phyloP scores from a whole-genome alignment of 73 alveolate species.

The Paraurostyla sp. region DNA sequence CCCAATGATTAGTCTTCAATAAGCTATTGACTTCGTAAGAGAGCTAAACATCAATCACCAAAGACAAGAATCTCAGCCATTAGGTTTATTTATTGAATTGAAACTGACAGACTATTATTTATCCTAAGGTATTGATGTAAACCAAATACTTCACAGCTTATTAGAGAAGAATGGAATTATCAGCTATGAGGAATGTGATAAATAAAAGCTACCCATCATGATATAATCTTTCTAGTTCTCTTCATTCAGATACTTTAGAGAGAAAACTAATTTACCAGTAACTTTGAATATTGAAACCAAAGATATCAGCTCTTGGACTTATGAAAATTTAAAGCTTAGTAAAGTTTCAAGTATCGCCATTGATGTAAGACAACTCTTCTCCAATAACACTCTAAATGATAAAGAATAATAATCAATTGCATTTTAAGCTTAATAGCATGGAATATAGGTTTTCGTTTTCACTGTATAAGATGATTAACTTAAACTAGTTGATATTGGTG shows the following conservation, averaged over 20 bases:
- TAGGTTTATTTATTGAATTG: constrained; percentile 64
- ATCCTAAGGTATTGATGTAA: constrained; percentile 41
- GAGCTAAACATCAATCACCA: not conserved
- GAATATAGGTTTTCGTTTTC: not conserved
- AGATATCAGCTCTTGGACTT: not conserved
- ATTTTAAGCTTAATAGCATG: not conserved
- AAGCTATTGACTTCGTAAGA: constrained; percentile 43
- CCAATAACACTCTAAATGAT: not conserved
- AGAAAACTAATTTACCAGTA: constrained; percentile 50
- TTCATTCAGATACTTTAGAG: not conserved
- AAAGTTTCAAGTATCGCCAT: not conserved
- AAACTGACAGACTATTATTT: constrained; percentile 55
- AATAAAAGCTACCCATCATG: constrained; percentile 46
- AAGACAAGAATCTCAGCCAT: constrained; percentile 9
- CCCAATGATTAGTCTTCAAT: constrained; percentile 27
- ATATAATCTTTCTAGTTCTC: constrained; percentile 64
- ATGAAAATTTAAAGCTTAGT: not conserved
- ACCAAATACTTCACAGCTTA: constrained; percentile 20
- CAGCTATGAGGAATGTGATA: not conserved
- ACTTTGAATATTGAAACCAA: constrained; percentile 17
- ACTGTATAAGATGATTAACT: constrained; percentile 52
- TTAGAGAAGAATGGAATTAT: constrained; percentile 15
- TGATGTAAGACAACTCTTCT: not conserved
- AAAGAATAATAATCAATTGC: not conserved
- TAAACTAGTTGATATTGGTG: constrained; percentile 45